phyloP scores from a whole-genome alignment of 2,329 filamentous ascomycete species.

The Monosporascus sp. region DNA sequence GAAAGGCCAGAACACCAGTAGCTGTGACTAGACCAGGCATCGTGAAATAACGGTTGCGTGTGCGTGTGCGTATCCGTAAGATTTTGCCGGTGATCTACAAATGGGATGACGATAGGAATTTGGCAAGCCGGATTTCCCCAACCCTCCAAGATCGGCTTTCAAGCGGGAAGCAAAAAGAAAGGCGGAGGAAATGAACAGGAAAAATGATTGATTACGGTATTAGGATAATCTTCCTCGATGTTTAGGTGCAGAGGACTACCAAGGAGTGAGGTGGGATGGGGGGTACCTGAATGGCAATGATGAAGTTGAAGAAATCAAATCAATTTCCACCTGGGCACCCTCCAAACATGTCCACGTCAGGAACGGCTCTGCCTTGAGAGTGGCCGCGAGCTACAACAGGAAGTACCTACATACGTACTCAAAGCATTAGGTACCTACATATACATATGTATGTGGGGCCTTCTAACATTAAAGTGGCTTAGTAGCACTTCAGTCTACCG shows the following conservation, averaged over 20 bases:
- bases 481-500: no score
- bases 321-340: neutral
- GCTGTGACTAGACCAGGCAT: conserved; percentile 96
- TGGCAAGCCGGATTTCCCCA: neutral
- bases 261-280: no score
- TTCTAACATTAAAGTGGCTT: no score
- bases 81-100: neutral
- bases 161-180: no score
- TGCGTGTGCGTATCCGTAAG: neutral
- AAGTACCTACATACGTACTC: conserved; percentile 1
- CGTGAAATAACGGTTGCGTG: conserved; percentile 18
- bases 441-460: no score
- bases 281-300: neutral
- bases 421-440: no score
- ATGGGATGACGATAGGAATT: no score
- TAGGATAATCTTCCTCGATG: no score
- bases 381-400: conserved; percentile 1
- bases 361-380: conserved; percentile 33
- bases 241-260: no score
- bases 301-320: neutral
- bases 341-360: conserved; percentile 36
- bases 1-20: conserved; percentile 88
- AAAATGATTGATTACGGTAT: no score
- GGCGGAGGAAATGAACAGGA: no score
- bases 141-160: no score